Percentiles rank a stretch among this genome's conserved stretches.
phyloP scores from a whole-genome alignment of 106 monocot species.

The Dendrobium chrysotoxum region DNA sequence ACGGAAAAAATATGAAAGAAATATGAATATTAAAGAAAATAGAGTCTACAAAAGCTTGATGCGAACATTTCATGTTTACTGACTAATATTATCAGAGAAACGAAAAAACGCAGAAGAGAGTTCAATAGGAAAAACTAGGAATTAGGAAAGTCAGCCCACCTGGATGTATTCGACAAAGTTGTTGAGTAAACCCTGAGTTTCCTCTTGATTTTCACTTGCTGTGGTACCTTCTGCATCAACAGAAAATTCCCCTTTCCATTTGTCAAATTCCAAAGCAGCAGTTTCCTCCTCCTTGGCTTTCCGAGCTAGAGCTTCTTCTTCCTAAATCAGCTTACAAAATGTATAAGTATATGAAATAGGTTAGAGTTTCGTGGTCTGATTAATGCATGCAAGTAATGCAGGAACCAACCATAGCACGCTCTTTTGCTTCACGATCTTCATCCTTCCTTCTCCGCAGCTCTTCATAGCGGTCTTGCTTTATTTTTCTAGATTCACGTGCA shows the following conservation, averaged over 20 bases:
- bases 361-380: neutral
- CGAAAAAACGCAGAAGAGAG: neutral
- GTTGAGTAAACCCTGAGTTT: constrained; percentile 52
- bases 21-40: neutral
- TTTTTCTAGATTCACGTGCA: constrained; percentile 71
- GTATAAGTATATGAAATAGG: neutral
- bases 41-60: neutral
- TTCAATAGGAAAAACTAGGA: neutral
- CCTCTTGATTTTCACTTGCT: constrained; percentile 68
- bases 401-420: constrained; percentile 54
- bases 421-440: constrained; percentile 88
- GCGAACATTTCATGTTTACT: neutral
- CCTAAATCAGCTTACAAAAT: constrained; percentile 29
- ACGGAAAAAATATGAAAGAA: neutral
- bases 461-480: constrained; percentile 74
- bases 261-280: constrained; percentile 88
- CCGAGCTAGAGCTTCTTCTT: constrained; percentile 78
- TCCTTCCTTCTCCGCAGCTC: constrained; percentile 91
- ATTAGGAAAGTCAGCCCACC: constrained; percentile 18
- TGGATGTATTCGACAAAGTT: constrained; percentile 97
- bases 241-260: constrained; percentile 95
- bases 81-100: neutral
- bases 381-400: neutral
- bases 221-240: constrained; percentile 92
- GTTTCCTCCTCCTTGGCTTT: constrained; percentile 90